phyloP scores from a whole-genome alignment of 768 basidiomycete genomes.

The Podaxis sp. region DNA sequence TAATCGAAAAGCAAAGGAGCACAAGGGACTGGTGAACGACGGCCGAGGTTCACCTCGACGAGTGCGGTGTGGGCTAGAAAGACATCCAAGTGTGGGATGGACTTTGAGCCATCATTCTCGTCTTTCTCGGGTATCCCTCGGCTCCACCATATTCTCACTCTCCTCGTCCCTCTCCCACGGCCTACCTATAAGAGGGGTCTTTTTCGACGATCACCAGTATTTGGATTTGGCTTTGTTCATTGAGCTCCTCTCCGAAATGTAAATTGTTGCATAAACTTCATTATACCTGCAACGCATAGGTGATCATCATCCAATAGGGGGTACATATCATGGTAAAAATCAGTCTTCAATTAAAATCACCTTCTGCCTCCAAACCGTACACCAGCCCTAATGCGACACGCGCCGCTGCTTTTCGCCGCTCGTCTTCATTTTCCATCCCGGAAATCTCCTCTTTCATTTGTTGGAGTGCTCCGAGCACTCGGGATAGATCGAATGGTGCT shows the following conservation, averaged over 20 bases:
- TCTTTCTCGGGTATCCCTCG: constrained; percentile 14
- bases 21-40: not conserved
- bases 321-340: constrained; percentile 8
- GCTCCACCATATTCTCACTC: constrained; percentile 11
- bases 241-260: not conserved
- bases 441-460: constrained; percentile 76
- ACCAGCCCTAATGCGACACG: constrained; percentile 71
- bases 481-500: constrained; percentile 59
- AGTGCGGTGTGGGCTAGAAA: constrained; percentile 4
- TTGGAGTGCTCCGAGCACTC: constrained; percentile 60
- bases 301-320: not conserved
- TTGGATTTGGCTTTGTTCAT: not conserved
- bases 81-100: constrained; percentile 12
- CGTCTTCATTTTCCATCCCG: constrained; percentile 59
- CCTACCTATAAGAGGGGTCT: not conserved
- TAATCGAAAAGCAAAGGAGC: not conserved
- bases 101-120: constrained; percentile 1
- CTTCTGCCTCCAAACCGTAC: constrained; percentile 52
- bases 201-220: not conserved
- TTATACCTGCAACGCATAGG: constrained; percentile 1
- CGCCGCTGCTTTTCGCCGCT: constrained; percentile 68
- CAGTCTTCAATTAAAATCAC: constrained; percentile 1
- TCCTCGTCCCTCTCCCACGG: constrained; percentile 9
- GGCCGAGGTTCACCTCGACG: not conserved
- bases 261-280: constrained; percentile 2